Base-by-base conservation (phyloP, 2,329 filamentous ascomycete species). In the Aureobasidium leucospermi region DNA sequence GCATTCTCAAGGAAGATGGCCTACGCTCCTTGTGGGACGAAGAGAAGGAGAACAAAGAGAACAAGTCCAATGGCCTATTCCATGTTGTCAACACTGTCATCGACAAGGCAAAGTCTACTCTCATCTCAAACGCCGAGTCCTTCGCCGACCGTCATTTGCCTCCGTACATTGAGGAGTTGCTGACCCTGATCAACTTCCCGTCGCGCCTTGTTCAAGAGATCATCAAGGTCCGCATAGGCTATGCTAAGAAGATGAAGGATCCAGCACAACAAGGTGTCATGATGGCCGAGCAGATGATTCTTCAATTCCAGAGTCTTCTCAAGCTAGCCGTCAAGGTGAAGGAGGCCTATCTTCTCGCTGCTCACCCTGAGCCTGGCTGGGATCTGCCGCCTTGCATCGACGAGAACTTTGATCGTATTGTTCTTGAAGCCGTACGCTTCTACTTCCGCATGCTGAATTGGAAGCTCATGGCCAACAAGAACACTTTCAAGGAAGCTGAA, bases 391-490 rank as follows among this genome's bases (percentile, higher is more conserved):
- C 92, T 8, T 96, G 92, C 74, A 95, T 99, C 64, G 94, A 97
- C 70, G 94, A 99, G 70, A 90, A 90, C 43, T 99, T 97, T 68
- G 94, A 97, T 70, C 83, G 87, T 36, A 90, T 95, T 16, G 90
- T 97, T 9, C 76, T 99, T 45, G 93, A 96, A 68, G 92, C 93
- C 0, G 79, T 99, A 66, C 95, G 93, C 71, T 97, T 96, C 73
- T 99, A 99, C 75, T 99, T 99, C 81, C 94, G 93, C 72, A 92
- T 99, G 83, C 79, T 99, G 46, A 96, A 97, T 70, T 97, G 92
- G 90, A 97, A 97, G 73, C 79, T 99, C 57, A 92, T 89, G 67
- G 90, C 91, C 59, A 97, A 97, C 78, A 97, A 96, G 73, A 99
- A 97, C 75, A 96, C 92, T 0, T 99, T 99, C 81, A 97, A 97